phyloP scores from a whole-genome alignment of 306 rosid species.

The Clitoria ternatea region DNA sequence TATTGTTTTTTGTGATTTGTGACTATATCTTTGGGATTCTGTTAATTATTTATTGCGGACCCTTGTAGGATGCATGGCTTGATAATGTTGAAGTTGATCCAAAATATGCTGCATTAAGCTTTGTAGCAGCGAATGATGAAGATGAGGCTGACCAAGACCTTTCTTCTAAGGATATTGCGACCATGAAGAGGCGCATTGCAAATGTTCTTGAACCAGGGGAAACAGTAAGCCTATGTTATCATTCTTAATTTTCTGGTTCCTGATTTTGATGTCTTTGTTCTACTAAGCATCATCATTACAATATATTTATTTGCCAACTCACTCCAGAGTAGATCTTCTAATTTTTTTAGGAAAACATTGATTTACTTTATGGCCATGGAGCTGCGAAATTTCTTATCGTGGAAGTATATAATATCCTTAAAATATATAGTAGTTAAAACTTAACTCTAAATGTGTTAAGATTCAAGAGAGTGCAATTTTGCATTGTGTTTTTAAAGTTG shows the following conservation, averaged over 20 bases:
- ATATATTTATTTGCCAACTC: background rate
- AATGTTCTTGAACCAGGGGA: constrained; percentile 75
- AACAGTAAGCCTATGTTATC: constrained; percentile 43
- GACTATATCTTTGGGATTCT: background rate
- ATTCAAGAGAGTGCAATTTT: background rate
- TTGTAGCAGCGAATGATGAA: constrained; percentile 32
- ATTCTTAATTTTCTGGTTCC: constrained; percentile 5
- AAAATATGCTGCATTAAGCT: constrained; percentile 50
- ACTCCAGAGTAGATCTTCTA: background rate
- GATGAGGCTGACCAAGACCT: constrained; percentile 52
- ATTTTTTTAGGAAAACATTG: background rate
- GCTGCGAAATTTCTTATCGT: constrained; percentile 17
- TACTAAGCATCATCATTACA: background rate
- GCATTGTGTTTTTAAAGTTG: background rate
- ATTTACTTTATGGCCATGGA: background rate
- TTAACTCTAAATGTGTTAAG: background rate
- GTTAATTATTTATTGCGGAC: constrained; percentile 16
- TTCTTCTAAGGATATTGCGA: constrained; percentile 60
- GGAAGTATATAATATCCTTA: background rate
- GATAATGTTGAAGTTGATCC: constrained; percentile 77
- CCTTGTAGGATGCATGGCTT: constrained; percentile 86
- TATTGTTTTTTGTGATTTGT: background rate
- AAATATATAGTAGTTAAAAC: background rate
- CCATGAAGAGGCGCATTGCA: constrained; percentile 85
- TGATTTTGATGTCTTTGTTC: constrained; percentile 2